Evolutionary conservation across 2,329 filamentous ascomycete genomes (phyloP).

Genomic region (Botrytis aclada): DNA sequence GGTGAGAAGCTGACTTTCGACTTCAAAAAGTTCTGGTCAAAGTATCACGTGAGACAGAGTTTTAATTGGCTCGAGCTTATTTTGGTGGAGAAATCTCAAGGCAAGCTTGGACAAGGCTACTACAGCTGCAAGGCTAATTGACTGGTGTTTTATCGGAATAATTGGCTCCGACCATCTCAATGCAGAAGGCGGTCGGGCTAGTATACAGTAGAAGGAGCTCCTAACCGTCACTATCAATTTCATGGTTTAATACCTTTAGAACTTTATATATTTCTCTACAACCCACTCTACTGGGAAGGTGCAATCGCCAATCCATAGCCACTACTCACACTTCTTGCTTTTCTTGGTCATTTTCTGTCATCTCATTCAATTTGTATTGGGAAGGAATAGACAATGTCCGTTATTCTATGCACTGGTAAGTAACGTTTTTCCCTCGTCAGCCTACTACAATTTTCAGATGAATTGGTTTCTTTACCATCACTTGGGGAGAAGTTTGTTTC

Average conservation of each 20-base stretch:
- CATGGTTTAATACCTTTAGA: background rate
- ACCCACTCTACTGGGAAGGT: background rate
- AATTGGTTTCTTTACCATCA: too few relatives aligned
- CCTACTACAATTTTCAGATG: background rate
- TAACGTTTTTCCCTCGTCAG: background rate
- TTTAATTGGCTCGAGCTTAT: background rate
- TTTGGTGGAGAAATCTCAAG: background rate
- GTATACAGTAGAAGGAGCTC: background rate
- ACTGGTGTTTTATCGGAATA: background rate
- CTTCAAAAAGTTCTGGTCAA: background rate
- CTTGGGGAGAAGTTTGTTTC: background rate
- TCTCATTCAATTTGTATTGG: background rate
- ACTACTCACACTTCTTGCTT: background rate
- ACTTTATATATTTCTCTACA: background rate
- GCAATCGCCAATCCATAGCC: background rate
- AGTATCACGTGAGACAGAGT: background rate
- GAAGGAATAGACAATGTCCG: slow-evolving; percentile 9
- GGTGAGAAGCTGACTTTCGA: background rate
- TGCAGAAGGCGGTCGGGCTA: background rate
- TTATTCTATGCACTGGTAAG: slow-evolving; percentile 16
- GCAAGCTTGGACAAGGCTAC: background rate
- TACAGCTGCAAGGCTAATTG: background rate
- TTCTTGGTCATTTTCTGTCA: background rate
- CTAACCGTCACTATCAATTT: background rate
- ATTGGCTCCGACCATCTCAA: background rate